Conservation (phyloP, 192 early-diverging fungal species). For the Coemansia sp. region DNA sequence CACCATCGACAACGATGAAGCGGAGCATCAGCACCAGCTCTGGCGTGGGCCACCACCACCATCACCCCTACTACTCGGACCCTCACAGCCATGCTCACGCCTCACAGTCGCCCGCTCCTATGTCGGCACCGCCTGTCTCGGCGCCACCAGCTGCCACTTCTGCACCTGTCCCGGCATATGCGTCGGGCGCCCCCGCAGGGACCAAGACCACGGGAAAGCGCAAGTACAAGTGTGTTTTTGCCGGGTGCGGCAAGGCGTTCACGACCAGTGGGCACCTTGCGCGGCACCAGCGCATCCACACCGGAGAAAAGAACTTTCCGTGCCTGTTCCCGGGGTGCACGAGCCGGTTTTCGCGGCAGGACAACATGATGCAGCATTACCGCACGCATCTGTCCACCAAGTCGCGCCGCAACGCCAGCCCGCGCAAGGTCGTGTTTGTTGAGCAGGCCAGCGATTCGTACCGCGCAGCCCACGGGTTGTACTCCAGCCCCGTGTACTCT, state of each 20-base stretch:
- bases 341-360: conserved; percentile 73
- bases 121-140: conserved; percentile 5
- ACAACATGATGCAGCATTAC: conserved; percentile 87
- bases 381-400: conserved; percentile 75
- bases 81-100: not conserved
- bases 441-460: conserved; percentile 26
- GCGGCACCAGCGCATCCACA: conserved; percentile 79
- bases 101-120: not conserved
- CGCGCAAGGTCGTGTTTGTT: conserved; percentile 47
- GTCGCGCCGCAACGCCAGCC: conserved; percentile 56
- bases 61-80: conserved; percentile 11
- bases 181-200: conserved; percentile 16
- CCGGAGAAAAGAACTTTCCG: conserved; percentile 75
- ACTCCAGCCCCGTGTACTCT: conserved; percentile 24
- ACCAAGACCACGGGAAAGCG: conserved; percentile 57
- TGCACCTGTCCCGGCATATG: conserved; percentile 13
- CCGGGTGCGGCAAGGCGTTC: conserved; percentile 73
- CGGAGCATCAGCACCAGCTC: conserved; percentile 30
- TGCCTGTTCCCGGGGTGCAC: conserved; percentile 71
- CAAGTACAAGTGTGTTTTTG: conserved; percentile 68
- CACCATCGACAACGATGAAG: conserved; percentile 2
- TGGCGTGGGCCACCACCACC: not conserved
- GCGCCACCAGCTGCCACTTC: conserved; percentile 3
- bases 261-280: conserved; percentile 85
- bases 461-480: conserved; percentile 29